Conservation (phyloP, 2,329 filamentous ascomycete species). For the Fusarium guadeloupense region DNA sequence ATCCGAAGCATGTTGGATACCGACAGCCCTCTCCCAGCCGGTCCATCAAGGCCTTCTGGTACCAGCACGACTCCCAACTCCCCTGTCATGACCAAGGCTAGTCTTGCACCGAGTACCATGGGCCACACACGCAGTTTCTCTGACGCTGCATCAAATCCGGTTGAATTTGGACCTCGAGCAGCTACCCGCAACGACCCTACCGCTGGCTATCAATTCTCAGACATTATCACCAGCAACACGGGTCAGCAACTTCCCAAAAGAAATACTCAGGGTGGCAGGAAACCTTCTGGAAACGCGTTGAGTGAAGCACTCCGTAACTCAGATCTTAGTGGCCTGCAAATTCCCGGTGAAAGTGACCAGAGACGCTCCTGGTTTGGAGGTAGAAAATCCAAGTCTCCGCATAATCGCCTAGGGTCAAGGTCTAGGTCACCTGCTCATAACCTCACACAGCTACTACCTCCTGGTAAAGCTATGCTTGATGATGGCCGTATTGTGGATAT, state of each 20-base stretch:
- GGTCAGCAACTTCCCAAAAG: conserved; percentile 61
- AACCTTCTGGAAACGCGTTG: conserved; percentile 52
- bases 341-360: conserved; percentile 57
- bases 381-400: conserved; percentile 63
- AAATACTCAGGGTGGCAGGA: conserved; percentile 56
- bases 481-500: conserved; percentile 72
- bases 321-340: conserved; percentile 60
- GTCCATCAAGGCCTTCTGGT: conserved; percentile 39
- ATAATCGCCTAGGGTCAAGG: conserved; percentile 55
- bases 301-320: conserved; percentile 63
- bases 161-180: conserved; percentile 54
- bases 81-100: conserved; percentile 38
- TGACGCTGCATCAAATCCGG: conserved; percentile 60
- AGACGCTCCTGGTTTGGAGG: conserved; percentile 51
- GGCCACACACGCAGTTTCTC: conserved; percentile 61
- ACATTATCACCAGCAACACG: conserved; percentile 63
- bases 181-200: conserved; percentile 53
- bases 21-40: conserved; percentile 48
- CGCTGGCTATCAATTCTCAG: conserved; percentile 69
- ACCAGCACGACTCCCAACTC: conserved; percentile 49
- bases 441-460: conserved; percentile 39
- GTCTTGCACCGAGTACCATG: conserved; percentile 33
- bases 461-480: conserved; percentile 60
- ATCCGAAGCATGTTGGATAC: conserved; percentile 65
- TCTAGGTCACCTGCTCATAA: conserved; percentile 50